Conservation (phyloP, 306 rosid species). For the Glycine latifolia region DNA sequence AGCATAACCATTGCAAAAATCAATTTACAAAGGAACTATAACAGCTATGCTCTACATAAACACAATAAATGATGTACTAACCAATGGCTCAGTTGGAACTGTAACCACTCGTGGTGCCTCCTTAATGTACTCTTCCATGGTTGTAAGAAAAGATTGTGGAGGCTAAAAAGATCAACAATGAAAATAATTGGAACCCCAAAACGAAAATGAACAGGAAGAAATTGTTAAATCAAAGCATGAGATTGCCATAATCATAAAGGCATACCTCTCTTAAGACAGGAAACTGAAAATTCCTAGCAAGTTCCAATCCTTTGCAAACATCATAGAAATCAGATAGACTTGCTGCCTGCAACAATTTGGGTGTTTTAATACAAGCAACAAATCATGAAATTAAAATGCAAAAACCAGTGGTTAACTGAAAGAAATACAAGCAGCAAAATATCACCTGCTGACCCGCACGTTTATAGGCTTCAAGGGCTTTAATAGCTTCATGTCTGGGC, state of each 20-base stretch:
- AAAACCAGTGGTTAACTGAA: constrained; percentile 11
- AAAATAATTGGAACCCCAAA: constrained; percentile 29
- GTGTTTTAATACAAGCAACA: constrained; percentile 35
- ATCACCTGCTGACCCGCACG: constrained; percentile 98
- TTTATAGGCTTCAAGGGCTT: constrained; percentile 90
- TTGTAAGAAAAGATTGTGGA: constrained; percentile 91
- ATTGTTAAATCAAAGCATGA: constrained; percentile 7
- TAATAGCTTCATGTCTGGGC: constrained; percentile 97
- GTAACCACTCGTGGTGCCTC: constrained; percentile 90
- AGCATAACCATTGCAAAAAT: constrained; percentile 13
- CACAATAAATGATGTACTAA: constrained; percentile 52
- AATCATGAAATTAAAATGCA: constrained; percentile 33
- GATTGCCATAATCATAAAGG: constrained; percentile 21
- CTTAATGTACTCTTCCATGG: constrained; percentile 96
- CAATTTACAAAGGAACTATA: neutral
- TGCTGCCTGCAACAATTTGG: constrained; percentile 67
- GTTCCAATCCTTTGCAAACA: constrained; percentile 94
- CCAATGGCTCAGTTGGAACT: constrained; percentile 91
- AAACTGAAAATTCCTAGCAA: constrained; percentile 98
- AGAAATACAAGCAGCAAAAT: constrained; percentile 20
- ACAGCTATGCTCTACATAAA: constrained; percentile 5
- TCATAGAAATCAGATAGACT: constrained; percentile 92
- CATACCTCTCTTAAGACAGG: constrained; percentile 91
- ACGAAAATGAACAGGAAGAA: constrained; percentile 32
- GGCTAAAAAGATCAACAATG: constrained; percentile 66